A percentile compares a stretch with the other conserved stretches of the same genome.
Evolutionary conservation across 805 yeast genomes (phyloP).

Genomic region (Wickerhamiella allomyrinae): DNA sequence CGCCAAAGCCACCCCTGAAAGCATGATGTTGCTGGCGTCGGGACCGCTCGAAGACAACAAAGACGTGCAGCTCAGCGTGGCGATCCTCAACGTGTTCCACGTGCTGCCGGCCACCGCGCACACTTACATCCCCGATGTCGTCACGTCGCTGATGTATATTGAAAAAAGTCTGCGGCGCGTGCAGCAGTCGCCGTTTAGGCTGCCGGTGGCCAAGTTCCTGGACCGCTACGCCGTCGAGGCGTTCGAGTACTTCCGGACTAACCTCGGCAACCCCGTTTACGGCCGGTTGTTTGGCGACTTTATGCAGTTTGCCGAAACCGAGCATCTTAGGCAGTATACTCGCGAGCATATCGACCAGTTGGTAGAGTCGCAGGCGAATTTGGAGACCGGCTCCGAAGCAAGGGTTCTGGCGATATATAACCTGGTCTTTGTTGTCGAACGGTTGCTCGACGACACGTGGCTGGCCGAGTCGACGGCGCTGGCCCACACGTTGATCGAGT

Average conservation of each 20-base stretch:
- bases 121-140: conserved; percentile 77
- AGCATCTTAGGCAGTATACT: conserved; percentile 39
- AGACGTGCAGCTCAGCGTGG: conserved; percentile 75
- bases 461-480: conserved; percentile 1
- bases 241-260: conserved; percentile 50
- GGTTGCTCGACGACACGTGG: conserved; percentile 5
- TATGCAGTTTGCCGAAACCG: conserved; percentile 34
- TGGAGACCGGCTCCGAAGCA: conserved; percentile 33
- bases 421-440: conserved; percentile 31
- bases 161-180: conserved; percentile 77
- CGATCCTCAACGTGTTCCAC: conserved; percentile 83
- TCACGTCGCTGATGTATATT: conserved; percentile 57
- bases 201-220: conserved; percentile 77
- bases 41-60: conserved; percentile 69
- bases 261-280: conserved; percentile 46
- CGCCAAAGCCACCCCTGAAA: conserved; percentile 87
- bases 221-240: conserved; percentile 71
- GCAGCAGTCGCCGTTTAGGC: conserved; percentile 76
- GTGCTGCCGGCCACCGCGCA: conserved; percentile 83
- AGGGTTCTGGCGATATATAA: conserved; percentile 59
- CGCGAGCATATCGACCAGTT: conserved; percentile 39
- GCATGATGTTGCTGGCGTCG: conserved; percentile 59
- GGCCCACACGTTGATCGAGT: conserved; percentile 6
- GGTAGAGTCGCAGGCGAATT: conserved; percentile 34
- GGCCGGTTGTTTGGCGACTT: conserved; percentile 59